Evolutionary conservation across 768 basidiomycete genomes (phyloP).

Genomic region (Suillus lakei): DNA sequence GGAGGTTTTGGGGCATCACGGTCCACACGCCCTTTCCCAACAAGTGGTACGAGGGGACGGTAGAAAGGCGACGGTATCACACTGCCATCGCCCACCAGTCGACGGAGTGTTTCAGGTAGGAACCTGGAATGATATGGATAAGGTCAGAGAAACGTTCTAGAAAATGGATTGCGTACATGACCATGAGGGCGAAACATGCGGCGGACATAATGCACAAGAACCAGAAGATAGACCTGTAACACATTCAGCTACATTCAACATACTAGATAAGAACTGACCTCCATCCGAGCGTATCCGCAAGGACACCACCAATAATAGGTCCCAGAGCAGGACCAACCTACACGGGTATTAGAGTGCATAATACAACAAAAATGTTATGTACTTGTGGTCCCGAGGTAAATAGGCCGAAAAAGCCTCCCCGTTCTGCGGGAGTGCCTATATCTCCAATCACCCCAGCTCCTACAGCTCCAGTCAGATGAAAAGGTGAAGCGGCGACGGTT

Average conservation of each 20-base stretch:
- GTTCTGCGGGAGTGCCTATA: constrained; percentile 71
- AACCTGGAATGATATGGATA: constrained; percentile 37
- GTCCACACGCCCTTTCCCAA: constrained; percentile 27
- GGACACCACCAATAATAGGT: constrained; percentile 51
- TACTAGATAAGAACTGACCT: constrained; percentile 39
- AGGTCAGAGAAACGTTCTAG: constrained; percentile 23
- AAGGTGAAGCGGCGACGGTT: not conserved
- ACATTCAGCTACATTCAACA: not conserved
- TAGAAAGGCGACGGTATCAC: constrained; percentile 29
- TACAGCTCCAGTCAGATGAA: constrained; percentile 23
- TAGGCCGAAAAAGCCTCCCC: constrained; percentile 75
- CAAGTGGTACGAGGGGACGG: constrained; percentile 30
- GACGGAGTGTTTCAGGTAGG: constrained; percentile 26
- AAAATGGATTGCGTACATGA: constrained; percentile 43
- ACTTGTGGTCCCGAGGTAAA: constrained; percentile 72
- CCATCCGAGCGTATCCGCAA: constrained; percentile 63
- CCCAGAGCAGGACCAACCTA: constrained; percentile 57
- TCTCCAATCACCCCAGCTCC: constrained; percentile 82
- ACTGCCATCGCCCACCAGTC: constrained; percentile 35
- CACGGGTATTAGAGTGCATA: not conserved
- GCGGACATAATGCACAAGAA: constrained; percentile 57
- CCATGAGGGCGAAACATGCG: constrained; percentile 49
- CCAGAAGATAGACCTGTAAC: constrained; percentile 62
- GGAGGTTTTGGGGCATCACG: constrained; percentile 8
- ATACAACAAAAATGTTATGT: constrained; percentile 3